Base-by-base conservation (phyloP, 176 grass and related monocot species). In the Chloris gayana region DNA sequence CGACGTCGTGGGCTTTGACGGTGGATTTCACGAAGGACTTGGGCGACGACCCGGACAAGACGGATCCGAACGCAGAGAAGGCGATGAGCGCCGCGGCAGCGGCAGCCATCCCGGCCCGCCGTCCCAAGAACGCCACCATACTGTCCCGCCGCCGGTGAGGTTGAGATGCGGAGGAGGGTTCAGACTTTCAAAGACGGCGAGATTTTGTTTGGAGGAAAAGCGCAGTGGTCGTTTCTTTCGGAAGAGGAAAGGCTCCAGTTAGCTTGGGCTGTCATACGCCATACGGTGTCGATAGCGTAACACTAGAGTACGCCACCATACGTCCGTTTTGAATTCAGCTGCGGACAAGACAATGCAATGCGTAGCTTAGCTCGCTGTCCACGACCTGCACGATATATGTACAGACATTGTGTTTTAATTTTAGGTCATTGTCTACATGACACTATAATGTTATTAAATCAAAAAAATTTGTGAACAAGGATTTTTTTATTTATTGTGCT, bases 11-110 rank as follows among this genome's bases (percentile, higher is more conserved):
- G 69, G 81, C 68, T 4, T 64, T 70, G 24, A 90, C 91, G 64
- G 91, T 90, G 77, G 82, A 87, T 73, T 90, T 90, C 35, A 93
- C 85, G 82, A 93, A 93, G 57, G 83, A 73, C 69, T 90, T 89
- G 46, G 83, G 75, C 72, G 78, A 69, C 26, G 67, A 44, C 18
- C 42, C 79, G 26, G 67, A 47, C 37, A 78, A 35, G 73, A 60
- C 87, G 30, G 83, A 85, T 76, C 87, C 83, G 47, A 89, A 73
- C 24, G 87, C 82, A 72, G 83, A 78, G 67, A 89, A 39, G 19
- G 73, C 72, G 18, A 89, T 72, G 78, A 89, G 54, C 59, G 71
- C 66, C 42, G 81, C 75, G 9, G 70, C 84, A 0, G 77, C 81
- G 25, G 60, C 80, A 0, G 80, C 85, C 45, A 81, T 51, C 6